Evolutionary conservation across 345 rosid genomes (phyloP).

Genomic region (Cardamine chenopodiifolia): DNA sequence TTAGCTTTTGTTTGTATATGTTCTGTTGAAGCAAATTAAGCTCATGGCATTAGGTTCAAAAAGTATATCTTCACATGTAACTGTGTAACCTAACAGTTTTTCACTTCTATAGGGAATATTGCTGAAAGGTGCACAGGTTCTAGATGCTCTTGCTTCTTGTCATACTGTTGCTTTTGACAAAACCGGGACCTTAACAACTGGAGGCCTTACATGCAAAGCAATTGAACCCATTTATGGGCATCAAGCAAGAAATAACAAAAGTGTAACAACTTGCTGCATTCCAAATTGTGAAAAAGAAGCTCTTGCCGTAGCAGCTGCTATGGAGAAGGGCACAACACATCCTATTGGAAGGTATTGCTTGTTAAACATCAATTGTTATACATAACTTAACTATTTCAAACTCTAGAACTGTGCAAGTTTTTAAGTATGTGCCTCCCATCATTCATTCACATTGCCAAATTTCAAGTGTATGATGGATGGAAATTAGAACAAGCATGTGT

Average conservation of each 20-base stretch:
- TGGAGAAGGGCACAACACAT: constrained; percentile 99
- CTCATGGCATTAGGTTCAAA: too few species aligned
- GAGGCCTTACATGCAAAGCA: constrained; percentile 92
- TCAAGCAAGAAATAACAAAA: constrained; percentile 37
- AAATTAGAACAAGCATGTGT: not conserved
- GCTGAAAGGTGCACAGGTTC: constrained; percentile 94
- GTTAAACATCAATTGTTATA: not conserved
- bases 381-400: not conserved
- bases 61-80: not conserved
- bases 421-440: not conserved
- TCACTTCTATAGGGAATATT: constrained; percentile 69
- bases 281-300: constrained; percentile 97
- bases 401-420: not conserved
- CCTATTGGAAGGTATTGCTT: constrained; percentile 91
- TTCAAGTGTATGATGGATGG: not conserved
- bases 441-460: not conserved
- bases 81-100: constrained; percentile 12
- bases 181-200: constrained; percentile 98
- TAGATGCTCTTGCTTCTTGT: constrained; percentile 94
- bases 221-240: constrained; percentile 97
- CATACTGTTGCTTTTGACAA: constrained; percentile 95
- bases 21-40: too few species aligned
- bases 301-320: constrained; percentile 97
- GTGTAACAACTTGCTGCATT: constrained; percentile 60
- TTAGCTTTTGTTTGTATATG: too few species aligned